phyloP scores from a whole-genome alignment of 768 basidiomycete genomes.

The Rhodotorula kratochvilovae region DNA sequence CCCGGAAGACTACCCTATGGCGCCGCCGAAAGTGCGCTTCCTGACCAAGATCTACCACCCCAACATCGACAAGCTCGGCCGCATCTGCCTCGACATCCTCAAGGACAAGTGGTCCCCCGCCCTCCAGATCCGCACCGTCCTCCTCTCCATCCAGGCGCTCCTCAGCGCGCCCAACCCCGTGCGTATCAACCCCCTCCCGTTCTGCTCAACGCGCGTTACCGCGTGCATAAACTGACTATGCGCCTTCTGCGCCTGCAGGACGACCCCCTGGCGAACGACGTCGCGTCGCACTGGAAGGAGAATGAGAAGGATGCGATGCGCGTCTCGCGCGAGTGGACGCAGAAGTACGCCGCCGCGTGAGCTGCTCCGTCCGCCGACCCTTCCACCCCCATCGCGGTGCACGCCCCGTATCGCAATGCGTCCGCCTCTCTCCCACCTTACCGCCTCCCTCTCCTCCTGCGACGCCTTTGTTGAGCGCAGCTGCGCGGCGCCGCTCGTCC shows the following conservation, averaged over 20 bases:
- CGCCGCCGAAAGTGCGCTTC: slow-evolving; percentile 86
- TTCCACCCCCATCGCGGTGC: too few species aligned
- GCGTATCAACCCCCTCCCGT: slow-evolving; percentile 37
- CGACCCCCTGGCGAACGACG: slow-evolving; percentile 85
- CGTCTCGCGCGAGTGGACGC: slow-evolving; percentile 93
- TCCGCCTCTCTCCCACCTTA: too few species aligned
- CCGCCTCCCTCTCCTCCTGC: too few species aligned
- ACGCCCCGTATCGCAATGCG: not conserved
- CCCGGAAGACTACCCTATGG: slow-evolving; percentile 99
- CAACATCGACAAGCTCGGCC: slow-evolving; percentile 98
- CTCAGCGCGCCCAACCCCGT: slow-evolving; percentile 88
- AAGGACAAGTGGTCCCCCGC: slow-evolving; percentile 99
- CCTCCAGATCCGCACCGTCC: slow-evolving; percentile 93
- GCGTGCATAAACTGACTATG: not conserved
- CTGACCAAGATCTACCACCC: slow-evolving; percentile 76
- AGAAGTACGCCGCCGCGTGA: slow-evolving; percentile 61
- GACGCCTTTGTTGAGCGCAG: too few species aligned
- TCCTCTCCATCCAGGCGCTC: slow-evolving; percentile 94
- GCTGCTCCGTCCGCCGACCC: too few species aligned
- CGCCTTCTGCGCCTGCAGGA: slow-evolving; percentile 49
- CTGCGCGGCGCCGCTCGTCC: too few species aligned
- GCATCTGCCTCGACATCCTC: slow-evolving; percentile 96
- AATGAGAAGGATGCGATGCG: slow-evolving; percentile 87
- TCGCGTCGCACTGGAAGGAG: slow-evolving; percentile 97
- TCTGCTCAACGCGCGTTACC: not conserved